A percentile compares a stretch with the other conserved stretches of the same genome.
Evolutionary conservation across 2,329 filamentous ascomycete genomes (phyloP).

Genomic region (Stachybotrys chartarum): DNA sequence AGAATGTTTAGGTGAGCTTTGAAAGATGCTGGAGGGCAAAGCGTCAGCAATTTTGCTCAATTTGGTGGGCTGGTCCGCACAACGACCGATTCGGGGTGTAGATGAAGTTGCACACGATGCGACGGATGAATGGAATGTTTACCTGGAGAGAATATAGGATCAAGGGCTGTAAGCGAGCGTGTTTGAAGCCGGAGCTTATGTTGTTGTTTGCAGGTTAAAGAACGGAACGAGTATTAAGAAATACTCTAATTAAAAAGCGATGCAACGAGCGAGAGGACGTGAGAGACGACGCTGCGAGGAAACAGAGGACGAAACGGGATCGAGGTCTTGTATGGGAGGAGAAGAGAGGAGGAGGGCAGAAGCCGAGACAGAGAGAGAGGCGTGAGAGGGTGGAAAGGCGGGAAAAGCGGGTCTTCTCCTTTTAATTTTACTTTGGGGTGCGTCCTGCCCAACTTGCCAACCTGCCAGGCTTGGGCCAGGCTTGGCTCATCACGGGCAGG

Average conservation of each 20-base stretch:
- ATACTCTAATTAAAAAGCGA: slow-evolving; percentile 11
- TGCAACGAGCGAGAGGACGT: slow-evolving; percentile 4
- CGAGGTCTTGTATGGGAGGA: background rate
- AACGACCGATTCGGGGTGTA: background rate
- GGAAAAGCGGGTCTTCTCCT: slow-evolving; percentile 2
- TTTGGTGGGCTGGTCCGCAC: background rate
- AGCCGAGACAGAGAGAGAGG: background rate
- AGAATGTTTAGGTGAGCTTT: background rate
- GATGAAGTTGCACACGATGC: background rate
- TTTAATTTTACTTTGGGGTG: slow-evolving; percentile 13
- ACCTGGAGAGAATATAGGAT: background rate
- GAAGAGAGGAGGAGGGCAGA: background rate
- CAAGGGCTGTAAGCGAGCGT: background rate
- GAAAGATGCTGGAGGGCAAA: background rate
- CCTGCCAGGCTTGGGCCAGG: background rate
- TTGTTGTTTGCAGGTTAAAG: slow-evolving; percentile 7
- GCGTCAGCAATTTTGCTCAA: background rate
- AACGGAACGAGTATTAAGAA: slow-evolving; percentile 17
- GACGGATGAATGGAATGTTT: background rate
- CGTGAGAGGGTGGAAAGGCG: background rate
- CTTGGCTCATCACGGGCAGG: background rate
- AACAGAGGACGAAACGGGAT: slow-evolving; percentile 3
- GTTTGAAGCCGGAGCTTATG: background rate
- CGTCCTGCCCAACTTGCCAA: slow-evolving; percentile 3
- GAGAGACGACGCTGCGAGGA: slow-evolving; percentile 8